Conservation (phyloP, 441 rosid species). For the Adansonia gregorii region DNA sequence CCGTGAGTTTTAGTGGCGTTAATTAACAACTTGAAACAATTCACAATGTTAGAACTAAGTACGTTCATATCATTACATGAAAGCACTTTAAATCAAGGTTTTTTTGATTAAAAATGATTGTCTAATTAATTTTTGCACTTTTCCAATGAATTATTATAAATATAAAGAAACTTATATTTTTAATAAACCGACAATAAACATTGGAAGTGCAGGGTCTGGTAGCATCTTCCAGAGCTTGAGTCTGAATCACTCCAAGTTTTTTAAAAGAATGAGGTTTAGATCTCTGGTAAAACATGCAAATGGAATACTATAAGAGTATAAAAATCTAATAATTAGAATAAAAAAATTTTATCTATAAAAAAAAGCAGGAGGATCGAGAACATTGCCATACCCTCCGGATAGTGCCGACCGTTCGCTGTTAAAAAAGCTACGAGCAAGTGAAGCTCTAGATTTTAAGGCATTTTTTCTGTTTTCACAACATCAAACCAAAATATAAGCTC, state of each 20-base stretch:
- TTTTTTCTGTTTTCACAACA: slow-evolving; percentile 18
- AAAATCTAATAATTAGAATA: not conserved
- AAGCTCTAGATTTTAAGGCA: slow-evolving; percentile 30
- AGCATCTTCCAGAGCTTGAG: not conserved
- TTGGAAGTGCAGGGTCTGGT: not conserved
- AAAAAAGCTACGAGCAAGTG: slow-evolving; percentile 28
- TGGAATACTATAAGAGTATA: not conserved
- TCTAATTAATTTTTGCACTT: not conserved
- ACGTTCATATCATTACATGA: not conserved
- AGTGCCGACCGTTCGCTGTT: slow-evolving; percentile 37
- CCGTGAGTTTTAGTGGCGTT: not conserved
- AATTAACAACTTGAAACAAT: not conserved
- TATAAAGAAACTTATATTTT: not conserved
- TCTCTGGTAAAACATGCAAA: not conserved
- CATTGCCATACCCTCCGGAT: slow-evolving; percentile 32
- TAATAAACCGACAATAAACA: not conserved
- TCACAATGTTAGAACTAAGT: not conserved
- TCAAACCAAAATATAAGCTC: not conserved
- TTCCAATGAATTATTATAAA: not conserved
- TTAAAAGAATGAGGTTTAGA: not conserved
- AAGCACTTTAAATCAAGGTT: not conserved
- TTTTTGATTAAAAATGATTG: not conserved
- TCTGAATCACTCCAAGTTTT: not conserved
- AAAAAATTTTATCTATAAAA: not conserved
- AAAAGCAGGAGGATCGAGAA: not conserved